Evolutionary conservation across 345 rosid species (phyloP), one percentile per base, ranked within the genome.

Genomic region (Lepidium sativum): DNA sequence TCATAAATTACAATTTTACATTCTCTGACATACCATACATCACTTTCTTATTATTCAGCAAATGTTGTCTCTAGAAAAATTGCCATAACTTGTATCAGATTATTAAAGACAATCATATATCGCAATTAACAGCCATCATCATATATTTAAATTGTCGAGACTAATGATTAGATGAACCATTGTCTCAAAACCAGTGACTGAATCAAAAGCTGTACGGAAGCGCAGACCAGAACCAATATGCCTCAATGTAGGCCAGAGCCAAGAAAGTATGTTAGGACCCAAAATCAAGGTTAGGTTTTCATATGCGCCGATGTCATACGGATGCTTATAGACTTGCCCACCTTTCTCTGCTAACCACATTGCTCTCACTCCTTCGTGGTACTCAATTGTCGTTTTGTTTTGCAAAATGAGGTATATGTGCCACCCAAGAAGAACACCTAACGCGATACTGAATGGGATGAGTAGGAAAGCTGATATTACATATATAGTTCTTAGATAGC

Each of bases 321-420:
- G 97, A 82, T 91, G 94, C 80, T 80, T 84, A 66, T 88, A 88
- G 54, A 84, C 75, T 53, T 79, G 68, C 47, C 94, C 97, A 61
- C 89, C 94, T 81, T 86, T 91, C 83, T 84, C 91, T 66, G 97
- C 96, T 69, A 88, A 84, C 96, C 91, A 88, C 91, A 81, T 80
- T 50, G 94, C 94, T 82, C 96, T 83, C 57, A 88, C 96, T 20
- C 97, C 97, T 83, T 91, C 97, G 49, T 91, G 89, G 69, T 88
- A 84, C 96, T 91, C 97, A n/a, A 91, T 88, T 23, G 96, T 88
- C 9, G 96, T 91, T 79, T 91, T 91, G 81, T 91, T 91, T 51
- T 86, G 86, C 77, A 84, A 75, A 71, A 82, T 71, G 50, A 91
- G 97, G 76, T 82, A 88, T 65, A 91, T 74, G 74, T 88, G 96